Evolutionary conservation across 2,329 filamentous ascomycete genomes (phyloP).

Genomic region (Myotisia sp.): DNA sequence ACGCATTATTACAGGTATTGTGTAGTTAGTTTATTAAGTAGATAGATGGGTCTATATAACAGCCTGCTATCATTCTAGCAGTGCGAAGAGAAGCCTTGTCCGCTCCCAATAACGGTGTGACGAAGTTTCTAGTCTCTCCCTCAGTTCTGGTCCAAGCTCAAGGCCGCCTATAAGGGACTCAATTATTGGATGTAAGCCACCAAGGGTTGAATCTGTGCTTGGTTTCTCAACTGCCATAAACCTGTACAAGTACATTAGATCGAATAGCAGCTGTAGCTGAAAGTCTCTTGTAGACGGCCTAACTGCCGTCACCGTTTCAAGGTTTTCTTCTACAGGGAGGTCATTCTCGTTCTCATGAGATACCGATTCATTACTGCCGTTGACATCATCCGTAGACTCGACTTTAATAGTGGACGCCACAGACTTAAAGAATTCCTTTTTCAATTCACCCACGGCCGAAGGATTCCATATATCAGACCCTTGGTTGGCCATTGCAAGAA

Average conservation of each 20-base stretch:
- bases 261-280: conserved; percentile 27
- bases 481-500: conserved; percentile 50
- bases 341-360: conserved; percentile 7
- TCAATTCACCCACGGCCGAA: conserved; percentile 49
- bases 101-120: conserved; percentile 63
- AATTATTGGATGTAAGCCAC: conserved; percentile 1
- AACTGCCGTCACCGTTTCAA: neutral
- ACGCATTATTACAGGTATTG: no score
- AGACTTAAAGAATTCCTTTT: conserved; percentile 39
- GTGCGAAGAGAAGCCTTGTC: conserved; percentile 66
- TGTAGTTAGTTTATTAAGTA: no score
- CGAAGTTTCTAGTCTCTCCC: conserved; percentile 3
- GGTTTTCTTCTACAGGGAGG: neutral
- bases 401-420: conserved; percentile 25
- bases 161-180: neutral
- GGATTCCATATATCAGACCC: conserved; percentile 74
- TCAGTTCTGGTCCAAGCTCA: neutral
- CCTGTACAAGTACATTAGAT: conserved; percentile 21
- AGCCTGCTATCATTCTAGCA: conserved; percentile 37
- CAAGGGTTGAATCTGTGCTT: neutral
- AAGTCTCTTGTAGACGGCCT: conserved; percentile 15
- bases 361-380: neutral
- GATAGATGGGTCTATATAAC: neutral
- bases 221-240: conserved; percentile 26
- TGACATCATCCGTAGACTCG: neutral